phyloP scores from a whole-genome alignment of 345 rosid genomes.

The Rhodamnia argentea region DNA sequence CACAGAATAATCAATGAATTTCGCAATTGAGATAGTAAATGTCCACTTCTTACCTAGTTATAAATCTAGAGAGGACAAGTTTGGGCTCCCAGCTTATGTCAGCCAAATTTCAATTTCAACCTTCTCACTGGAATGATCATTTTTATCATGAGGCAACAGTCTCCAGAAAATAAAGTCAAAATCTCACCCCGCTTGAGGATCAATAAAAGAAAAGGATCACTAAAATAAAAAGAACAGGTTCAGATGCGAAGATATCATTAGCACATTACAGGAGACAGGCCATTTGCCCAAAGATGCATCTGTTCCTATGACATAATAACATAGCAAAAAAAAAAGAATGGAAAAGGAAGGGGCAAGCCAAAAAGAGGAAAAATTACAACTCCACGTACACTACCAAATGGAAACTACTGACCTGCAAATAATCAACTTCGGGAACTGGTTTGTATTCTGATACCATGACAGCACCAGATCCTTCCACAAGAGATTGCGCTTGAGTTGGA shows the following conservation, averaged over 20 bases:
- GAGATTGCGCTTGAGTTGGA: slow-evolving; percentile 67
- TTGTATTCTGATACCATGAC: slow-evolving; percentile 54
- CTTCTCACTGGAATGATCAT: background rate
- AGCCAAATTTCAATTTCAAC: background rate
- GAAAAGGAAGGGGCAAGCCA: background rate
- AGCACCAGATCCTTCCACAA: slow-evolving; percentile 74
- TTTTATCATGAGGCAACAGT: background rate
- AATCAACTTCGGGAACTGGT: slow-evolving; percentile 80
- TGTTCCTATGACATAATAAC: background rate
- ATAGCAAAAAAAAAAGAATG: background rate
- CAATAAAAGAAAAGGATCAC: background rate
- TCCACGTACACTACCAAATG: background rate
- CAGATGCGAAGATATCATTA: background rate
- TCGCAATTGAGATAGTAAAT: background rate
- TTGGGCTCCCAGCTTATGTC: background rate
- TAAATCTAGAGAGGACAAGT: background rate
- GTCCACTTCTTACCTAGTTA: background rate
- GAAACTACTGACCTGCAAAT: slow-evolving; percentile 54
- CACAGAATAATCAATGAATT: background rate
- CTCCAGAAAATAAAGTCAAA: background rate
- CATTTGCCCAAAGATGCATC: background rate
- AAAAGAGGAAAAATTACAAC: background rate
- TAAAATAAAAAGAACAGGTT: background rate
- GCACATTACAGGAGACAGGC: background rate
- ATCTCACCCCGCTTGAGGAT: background rate